Evolutionary conservation across 1,139 yeast species (phyloP), one percentile per base, ranked within the genome.

Genomic region (Pichia sp.): DNA sequence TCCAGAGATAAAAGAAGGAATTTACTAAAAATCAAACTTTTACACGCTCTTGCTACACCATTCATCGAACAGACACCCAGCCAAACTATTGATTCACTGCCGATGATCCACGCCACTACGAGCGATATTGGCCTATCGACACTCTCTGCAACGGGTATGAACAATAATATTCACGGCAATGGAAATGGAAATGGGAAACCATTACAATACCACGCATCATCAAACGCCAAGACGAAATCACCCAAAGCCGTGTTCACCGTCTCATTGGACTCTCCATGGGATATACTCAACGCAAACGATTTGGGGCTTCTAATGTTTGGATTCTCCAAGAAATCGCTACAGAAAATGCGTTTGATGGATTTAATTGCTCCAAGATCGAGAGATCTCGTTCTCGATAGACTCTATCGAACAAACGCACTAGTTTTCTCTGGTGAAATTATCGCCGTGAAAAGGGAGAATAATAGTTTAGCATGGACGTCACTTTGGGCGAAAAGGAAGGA

Each of bases 241-340:
- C 87, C 88, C 27, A 86, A 80, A 53, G 91, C 94, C 0, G 81
- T 87, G 5, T 81, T 88, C 56, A 86, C 96, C 0, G 84, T 93
- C 28, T 77, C 75, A 12, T 63, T 72, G 15, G 74, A 72, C n/a
- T 68, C 72, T 33, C 96, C 96, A 0, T 88, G 93, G 86, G 60
- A 67, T 16, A 73, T 88, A 31, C 74, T 75, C 48, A 88, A 94
- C 7, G 88, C 94, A 8, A 88, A 88, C 53, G 96, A 88, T 58
- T 65, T 86, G 49, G 95, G 96, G 0, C 83, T 94, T 53, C 67
- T 86, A 45, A 77, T 84, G 66, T 84, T 87, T 62, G 96, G 96
- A 14, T 76, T 83, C 10, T 76, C 84, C 41, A 76, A 77, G 50
- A 66, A 65, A 22, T 77, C 80, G 33, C 65, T 87, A 33, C 69